A percentile compares a stretch with the other conserved stretches of the same genome.
Conservation (phyloP, 495 filamentous ascomycete species). For the Hypoxylon perforatum region DNA sequence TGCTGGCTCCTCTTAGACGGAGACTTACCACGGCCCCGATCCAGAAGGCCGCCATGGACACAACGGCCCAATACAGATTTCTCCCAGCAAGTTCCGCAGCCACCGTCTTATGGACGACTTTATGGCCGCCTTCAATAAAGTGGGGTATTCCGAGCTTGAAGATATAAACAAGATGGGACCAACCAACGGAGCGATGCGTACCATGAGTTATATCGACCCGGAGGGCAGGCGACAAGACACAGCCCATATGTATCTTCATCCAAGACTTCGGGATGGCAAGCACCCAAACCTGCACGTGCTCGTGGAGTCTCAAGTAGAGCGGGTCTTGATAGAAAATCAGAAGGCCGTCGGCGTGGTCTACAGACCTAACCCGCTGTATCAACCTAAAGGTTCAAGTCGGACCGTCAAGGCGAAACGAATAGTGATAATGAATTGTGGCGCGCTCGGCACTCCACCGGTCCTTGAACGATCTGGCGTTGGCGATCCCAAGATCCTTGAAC, state of each 20-base stretch:
- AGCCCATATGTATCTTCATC: slow-evolving; percentile 54
- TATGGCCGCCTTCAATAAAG: slow-evolving; percentile 48
- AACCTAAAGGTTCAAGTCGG: slow-evolving; percentile 10
- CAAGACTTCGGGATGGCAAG: slow-evolving; percentile 50
- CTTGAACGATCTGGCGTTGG: slow-evolving; percentile 68
- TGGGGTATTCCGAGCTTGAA: slow-evolving; percentile 33
- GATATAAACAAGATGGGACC: slow-evolving; percentile 37
- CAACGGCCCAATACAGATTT: slow-evolving; percentile 60
- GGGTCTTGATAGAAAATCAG: slow-evolving; percentile 57
- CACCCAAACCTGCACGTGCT: slow-evolving; percentile 62
- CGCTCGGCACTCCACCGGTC: slow-evolving; percentile 60
- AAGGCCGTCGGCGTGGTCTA: slow-evolving; percentile 61
- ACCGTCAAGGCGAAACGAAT: slow-evolving; percentile 59
- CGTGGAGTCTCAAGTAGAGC: slow-evolving; percentile 57
- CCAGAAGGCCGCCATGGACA: slow-evolving; percentile 51
- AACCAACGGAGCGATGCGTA: slow-evolving; percentile 31
- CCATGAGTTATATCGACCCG: slow-evolving; percentile 33
- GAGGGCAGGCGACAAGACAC: slow-evolving; percentile 52
- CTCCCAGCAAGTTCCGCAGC: slow-evolving; percentile 47
- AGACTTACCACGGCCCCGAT: slow-evolving; percentile 56
- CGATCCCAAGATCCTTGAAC: slow-evolving; percentile 42
- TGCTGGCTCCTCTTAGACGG: slow-evolving; percentile 45
- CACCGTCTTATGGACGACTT: slow-evolving; percentile 47
- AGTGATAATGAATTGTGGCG: slow-evolving; percentile 63
- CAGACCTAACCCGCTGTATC: slow-evolving; percentile 41